Base-by-base conservation (phyloP, 2,329 filamentous ascomycete genomes). In the Exophiala sp. region DNA sequence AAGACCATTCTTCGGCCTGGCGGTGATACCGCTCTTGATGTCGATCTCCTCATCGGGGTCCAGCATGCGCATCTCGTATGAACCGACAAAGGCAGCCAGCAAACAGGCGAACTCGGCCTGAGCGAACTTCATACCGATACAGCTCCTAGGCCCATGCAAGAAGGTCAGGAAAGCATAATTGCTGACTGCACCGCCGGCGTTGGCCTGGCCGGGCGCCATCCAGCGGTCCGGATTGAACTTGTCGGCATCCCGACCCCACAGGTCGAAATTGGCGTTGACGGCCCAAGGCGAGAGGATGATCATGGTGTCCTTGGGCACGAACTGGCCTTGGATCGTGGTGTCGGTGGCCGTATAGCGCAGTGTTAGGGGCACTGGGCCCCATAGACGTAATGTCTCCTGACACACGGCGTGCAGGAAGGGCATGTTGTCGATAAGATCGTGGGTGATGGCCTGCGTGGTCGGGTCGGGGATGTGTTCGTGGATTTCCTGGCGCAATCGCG, bases 61-160 rank as follows among this genome's bases (percentile, higher is more conserved):
- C 61, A 86, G 82, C 64, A 81, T 69, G 64, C 83, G 77, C 53
- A 81, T 77, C 61, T 78, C 70, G 58, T 94, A 95, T 30, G 79
- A 75, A 1, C 88, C 88, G 2, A 91, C 77, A 75, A 86, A 81
- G 7, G 80, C 77, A 18, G 88, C 89, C 40, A 96, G 64, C 55
- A 96, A 69, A 63, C 85, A 91, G 7, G 87, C 88, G 67, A 95
- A 86, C 72, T 96, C 91, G 0, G 84, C 81, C 64, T 81, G 84
- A 0, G 90, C 86, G 68, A 64, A 64, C 14, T 56, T 58, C 39
- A 59, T 54, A 16, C 62, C 62, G 30, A 64, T 64, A 44, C 62
- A 64, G 34, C 57, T 60, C 4, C 60, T 46, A 14, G 61, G 61
- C 0, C 87, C 85, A 66, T 91, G 85, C 58, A 93, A 66, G 67